Percentiles rank a stretch among this genome's conserved stretches.
phyloP scores from a whole-genome alignment of 768 basidiomycete species.

The Galerina sulciceps region DNA sequence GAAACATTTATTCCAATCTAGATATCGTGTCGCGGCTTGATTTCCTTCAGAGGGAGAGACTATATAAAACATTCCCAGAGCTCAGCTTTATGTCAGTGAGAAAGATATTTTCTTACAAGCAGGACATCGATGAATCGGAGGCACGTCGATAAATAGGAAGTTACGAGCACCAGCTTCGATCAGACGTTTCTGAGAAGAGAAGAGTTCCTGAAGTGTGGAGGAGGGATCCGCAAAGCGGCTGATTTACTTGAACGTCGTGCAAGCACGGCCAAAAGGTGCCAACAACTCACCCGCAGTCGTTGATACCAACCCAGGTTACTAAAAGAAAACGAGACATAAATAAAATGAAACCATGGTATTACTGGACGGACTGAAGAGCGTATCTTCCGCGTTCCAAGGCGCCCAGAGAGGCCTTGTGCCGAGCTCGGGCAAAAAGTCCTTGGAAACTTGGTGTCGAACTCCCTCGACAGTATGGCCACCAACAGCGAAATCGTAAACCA shows the following conservation, averaged over 20 bases:
- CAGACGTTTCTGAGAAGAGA: slow-evolving; percentile 48
- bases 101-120: slow-evolving; percentile 32
- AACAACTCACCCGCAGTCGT: slow-evolving; percentile 47
- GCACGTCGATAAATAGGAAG: slow-evolving; percentile 64
- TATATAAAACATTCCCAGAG: not conserved
- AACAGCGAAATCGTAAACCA: slow-evolving; percentile 62
- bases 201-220: slow-evolving; percentile 36
- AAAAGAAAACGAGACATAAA: not conserved
- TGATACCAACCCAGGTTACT: slow-evolving; percentile 73
- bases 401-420: slow-evolving; percentile 34
- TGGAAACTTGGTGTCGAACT: slow-evolving; percentile 41
- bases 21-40: not conserved
- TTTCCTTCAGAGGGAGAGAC: not conserved
- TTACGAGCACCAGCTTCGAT: slow-evolving; percentile 53
- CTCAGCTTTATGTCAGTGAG: not conserved
- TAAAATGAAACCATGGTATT: not conserved
- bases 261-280: not conserved
- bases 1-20: slow-evolving; percentile 51
- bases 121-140: slow-evolving; percentile 54
- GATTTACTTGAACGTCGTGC: not conserved
- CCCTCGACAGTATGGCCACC: slow-evolving; percentile 52
- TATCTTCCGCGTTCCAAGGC: slow-evolving; percentile 26
- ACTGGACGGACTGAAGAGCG: slow-evolving; percentile 48
- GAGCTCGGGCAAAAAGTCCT: slow-evolving; percentile 40
- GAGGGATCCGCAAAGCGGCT: slow-evolving; percentile 24